Conservation (phyloP, 1,284 basidiomycete genomes). For the Puccinia hordei region DNA sequence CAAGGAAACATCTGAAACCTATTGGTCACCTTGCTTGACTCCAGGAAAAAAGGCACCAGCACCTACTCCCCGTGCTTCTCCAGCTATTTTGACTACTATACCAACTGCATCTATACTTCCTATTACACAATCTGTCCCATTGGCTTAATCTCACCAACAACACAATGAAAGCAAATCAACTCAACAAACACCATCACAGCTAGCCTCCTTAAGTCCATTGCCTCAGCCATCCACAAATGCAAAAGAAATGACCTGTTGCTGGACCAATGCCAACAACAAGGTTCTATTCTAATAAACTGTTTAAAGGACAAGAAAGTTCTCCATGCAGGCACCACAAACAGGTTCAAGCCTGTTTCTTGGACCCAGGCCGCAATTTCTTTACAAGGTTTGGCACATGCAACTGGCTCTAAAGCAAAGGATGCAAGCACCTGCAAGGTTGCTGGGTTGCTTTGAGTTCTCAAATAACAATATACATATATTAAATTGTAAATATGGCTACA, state of each 20-base stretch:
- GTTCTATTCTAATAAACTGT: not conserved
- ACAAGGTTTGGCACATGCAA: not conserved
- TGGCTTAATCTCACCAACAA: not conserved
- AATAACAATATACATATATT: not conserved
- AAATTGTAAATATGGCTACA: too few relatives aligned
- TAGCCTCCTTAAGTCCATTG: too few relatives aligned
- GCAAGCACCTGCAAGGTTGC: not conserved
- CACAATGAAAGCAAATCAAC: not conserved
- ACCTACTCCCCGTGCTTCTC: not conserved
- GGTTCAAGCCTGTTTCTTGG: constrained; percentile 1
- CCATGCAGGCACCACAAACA: constrained; percentile 16
- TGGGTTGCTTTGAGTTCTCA: not conserved
- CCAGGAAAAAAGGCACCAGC: not conserved
- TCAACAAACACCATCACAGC: not conserved
- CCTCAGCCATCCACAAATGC: not conserved
- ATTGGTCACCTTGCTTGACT: not conserved
- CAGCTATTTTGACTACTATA: too few relatives aligned
- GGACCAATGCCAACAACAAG: constrained; percentile 2
- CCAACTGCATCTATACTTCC: too few relatives aligned
- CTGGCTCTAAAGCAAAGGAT: constrained; percentile 9
- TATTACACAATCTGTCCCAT: not conserved
- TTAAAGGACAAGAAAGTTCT: not conserved
- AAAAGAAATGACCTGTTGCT: not conserved
- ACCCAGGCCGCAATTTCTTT: not conserved
- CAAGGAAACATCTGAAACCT: not conserved